Percentiles rank a stretch among this genome's conserved stretches.
Conservation (phyloP, 2,329 filamentous ascomycete genomes). For the Colletotrichum salicis region DNA sequence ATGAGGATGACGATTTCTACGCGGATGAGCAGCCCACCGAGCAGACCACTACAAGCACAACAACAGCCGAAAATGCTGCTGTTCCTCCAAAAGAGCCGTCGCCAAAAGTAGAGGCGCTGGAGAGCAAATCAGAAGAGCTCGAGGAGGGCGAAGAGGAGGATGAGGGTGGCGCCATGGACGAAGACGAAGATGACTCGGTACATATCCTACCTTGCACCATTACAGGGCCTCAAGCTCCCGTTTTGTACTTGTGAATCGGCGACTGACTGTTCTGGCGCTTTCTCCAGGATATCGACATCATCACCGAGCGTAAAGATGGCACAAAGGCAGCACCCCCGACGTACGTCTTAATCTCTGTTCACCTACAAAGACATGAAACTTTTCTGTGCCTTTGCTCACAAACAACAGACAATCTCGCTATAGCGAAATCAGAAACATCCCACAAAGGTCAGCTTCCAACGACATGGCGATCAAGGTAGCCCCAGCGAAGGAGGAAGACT, state of each 20-base stretch:
- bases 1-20: slow-evolving; percentile 76
- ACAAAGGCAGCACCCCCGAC: slow-evolving; percentile 67
- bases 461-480: slow-evolving; percentile 60
- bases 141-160: slow-evolving; percentile 75
- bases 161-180: slow-evolving; percentile 69
- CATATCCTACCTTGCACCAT: slow-evolving; percentile 10
- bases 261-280: slow-evolving; percentile 14
- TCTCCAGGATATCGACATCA: slow-evolving; percentile 72
- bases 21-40: slow-evolving; percentile 66
- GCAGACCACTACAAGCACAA: slow-evolving; percentile 35
- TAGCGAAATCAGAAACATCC: slow-evolving; percentile 73
- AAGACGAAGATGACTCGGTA: slow-evolving; percentile 67
- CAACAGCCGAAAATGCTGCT: slow-evolving; percentile 14
- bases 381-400: background rate
- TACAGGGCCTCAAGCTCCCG: background rate
- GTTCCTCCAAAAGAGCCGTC: slow-evolving; percentile 26
- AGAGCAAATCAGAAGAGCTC: slow-evolving; percentile 61
- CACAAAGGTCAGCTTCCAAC: slow-evolving; percentile 66
- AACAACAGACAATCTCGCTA: slow-evolving; percentile 67
- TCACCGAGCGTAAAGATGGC: slow-evolving; percentile 74
- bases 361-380: background rate
- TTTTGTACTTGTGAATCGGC: background rate
- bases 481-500: slow-evolving; percentile 55
- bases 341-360: slow-evolving; percentile 51
- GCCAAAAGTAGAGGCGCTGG: slow-evolving; percentile 32